Evolutionary conservation across 192 early-diverging fungal genomes (phyloP).

Genomic region (Backusella circina): DNA sequence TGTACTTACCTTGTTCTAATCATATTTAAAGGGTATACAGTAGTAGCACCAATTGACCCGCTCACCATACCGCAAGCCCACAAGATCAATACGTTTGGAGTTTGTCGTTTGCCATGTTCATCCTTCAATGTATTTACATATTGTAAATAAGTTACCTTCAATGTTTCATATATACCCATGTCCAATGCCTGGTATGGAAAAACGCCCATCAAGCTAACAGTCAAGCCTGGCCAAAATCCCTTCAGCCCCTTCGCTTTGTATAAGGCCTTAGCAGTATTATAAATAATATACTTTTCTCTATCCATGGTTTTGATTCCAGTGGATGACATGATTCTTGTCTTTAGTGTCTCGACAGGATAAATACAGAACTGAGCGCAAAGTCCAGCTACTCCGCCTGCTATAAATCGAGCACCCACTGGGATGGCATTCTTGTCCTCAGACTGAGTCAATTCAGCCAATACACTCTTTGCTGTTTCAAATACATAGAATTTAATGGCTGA

Average conservation of each 20-base stretch:
- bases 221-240: slow-evolving; percentile 54
- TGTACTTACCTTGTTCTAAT: slow-evolving; percentile 63
- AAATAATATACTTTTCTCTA: slow-evolving; percentile 29
- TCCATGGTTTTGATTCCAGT: slow-evolving; percentile 25
- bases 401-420: slow-evolving; percentile 48
- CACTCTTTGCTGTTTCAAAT: slow-evolving; percentile 59
- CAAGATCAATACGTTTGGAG: slow-evolving; percentile 46
- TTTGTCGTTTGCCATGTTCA: slow-evolving; percentile 26
- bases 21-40: slow-evolving; percentile 73
- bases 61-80: slow-evolving; percentile 66
- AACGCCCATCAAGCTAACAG: slow-evolving; percentile 57
- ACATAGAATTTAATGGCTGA: slow-evolving; percentile 74
- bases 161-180: slow-evolving; percentile 66
- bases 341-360: slow-evolving; percentile 75
- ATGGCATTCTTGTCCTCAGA: slow-evolving; percentile 43
- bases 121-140: slow-evolving; percentile 32
- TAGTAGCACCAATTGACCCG: slow-evolving; percentile 60
- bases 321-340: slow-evolving; percentile 71
- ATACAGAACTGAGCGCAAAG: slow-evolving; percentile 69
- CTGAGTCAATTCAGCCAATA: slow-evolving; percentile 37
- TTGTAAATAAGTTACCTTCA: slow-evolving; percentile 58
- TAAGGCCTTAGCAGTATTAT: slow-evolving; percentile 54
- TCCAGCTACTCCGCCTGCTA: slow-evolving; percentile 73
- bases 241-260: slow-evolving; percentile 57
- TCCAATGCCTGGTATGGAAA: slow-evolving; percentile 77